Evolutionary conservation across 2,329 filamentous ascomycete genomes (phyloP).

Genomic region (Nemania sp.): DNA sequence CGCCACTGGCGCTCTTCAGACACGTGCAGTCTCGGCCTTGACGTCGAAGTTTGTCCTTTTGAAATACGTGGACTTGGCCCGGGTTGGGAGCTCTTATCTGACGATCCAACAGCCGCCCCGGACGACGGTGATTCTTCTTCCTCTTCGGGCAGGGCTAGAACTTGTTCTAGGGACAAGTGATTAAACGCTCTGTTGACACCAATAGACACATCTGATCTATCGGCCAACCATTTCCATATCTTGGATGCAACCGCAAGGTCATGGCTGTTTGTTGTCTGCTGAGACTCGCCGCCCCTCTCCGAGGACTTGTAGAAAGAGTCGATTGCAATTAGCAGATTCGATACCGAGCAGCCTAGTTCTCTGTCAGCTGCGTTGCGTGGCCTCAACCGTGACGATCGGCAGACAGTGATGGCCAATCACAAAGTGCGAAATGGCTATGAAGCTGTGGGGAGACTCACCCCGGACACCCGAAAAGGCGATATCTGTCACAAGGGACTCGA

Average conservation of each 20-base stretch:
- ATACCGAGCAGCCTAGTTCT: conserved; percentile 36
- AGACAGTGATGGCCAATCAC: conserved; percentile 6
- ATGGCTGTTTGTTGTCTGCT: conserved; percentile 15
- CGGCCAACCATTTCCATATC: conserved; percentile 49
- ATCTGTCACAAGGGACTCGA: conserved; percentile 50
- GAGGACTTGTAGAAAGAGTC: conserved; percentile 33
- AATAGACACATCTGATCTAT: conserved; percentile 48
- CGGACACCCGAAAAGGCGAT: conserved; percentile 50
- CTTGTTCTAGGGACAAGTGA: conserved; percentile 46
- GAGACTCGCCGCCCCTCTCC: not conserved
- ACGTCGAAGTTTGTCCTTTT: conserved; percentile 7
- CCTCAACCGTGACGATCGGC: not conserved
- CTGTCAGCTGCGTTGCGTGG: conserved; percentile 25
- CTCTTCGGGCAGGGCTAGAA: conserved; percentile 45
- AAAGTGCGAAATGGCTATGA: not conserved
- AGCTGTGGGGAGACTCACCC: conserved; percentile 41
- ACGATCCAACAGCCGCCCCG: not conserved
- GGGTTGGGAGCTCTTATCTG: conserved; percentile 1
- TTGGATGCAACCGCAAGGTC: conserved; percentile 46
- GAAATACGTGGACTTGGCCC: not conserved
- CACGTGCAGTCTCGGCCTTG: conserved; percentile 48
- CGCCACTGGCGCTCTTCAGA: conserved; percentile 63
- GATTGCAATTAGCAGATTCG: conserved; percentile 35
- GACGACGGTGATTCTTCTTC: conserved; percentile 21
- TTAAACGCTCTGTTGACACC: conserved; percentile 44